Base-by-base conservation (phyloP, 2,329 filamentous ascomycete genomes). In the Botrytis aclada region DNA sequence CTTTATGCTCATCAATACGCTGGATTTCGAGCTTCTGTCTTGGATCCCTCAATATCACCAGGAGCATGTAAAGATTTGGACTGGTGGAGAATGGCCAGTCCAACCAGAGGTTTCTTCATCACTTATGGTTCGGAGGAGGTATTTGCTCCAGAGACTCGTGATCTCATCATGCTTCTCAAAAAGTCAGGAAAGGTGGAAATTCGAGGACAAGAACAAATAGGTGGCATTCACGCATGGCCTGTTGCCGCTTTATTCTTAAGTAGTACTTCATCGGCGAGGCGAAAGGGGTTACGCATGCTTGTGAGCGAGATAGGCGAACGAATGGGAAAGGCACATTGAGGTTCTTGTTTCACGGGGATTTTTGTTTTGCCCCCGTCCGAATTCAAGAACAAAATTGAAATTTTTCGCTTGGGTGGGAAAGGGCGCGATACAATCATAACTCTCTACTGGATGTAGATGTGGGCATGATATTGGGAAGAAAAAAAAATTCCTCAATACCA, bases 141-240 rank as follows among this genome's bases (percentile, higher is more conserved):
- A 0, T 90, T 97, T 75, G 89, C 89, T 1, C 87, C 89, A 0
- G 92, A 94, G 75, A 91, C 93, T 29, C 84, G 88, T 76, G 84
- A 86, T 37, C 83, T 94, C 74, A 83, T 92, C 20, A 81, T 82
- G 20, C 82, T 87, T 43, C 83, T 93, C 72, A 83, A 85, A 73
- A 85, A 85, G 67, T 84, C 86, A 22, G 81, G 88, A 47, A 85
- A 73, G 84, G 76, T 77, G 1, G 62, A 85, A 32, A 69, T 71
- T 10, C 58, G 41, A 71, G 85, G n/a, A 25, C 69, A 74, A 77
- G 88, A 89, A 78, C 89, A 93, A 76, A 82, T 85, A 41, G 90
- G 88, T 22, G 90, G 89, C 4, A 90, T 96, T 73, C 93, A 97
- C 81, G 93, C 91, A 18, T 97, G 93, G 94, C 93, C 93, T 0